These are phyloP conservation scores for Hypoxylon sp. DNA, from an alignment of 2,329 filamentous ascomycete species.

Conservation along the genomic window DNA sequence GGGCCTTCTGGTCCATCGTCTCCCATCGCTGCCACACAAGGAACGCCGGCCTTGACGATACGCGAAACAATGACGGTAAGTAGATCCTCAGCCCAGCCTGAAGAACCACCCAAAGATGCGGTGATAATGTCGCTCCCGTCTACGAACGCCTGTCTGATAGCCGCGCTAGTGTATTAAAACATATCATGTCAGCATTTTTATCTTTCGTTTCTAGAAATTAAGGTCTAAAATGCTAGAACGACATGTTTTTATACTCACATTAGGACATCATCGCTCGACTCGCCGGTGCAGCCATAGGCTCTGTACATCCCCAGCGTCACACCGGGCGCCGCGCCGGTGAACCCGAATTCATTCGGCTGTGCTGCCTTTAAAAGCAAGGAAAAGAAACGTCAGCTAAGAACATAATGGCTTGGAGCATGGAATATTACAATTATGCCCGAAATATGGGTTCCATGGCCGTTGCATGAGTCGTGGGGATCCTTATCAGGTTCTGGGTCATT, in stretches of 20 bases:
- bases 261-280: constrained; percentile 49
- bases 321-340: constrained; percentile 43
- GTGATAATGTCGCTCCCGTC: constrained; percentile 55
- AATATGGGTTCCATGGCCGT: constrained; percentile 63
- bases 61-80: constrained; percentile 57
- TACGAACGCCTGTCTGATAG: constrained; percentile 52
- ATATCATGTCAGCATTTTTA: too few species aligned
- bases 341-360: constrained; percentile 42
- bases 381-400: neutral
- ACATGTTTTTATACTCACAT: constrained; percentile 30
- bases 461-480: constrained; percentile 60
- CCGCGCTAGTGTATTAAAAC: constrained; percentile 25
- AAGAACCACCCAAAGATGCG: constrained; percentile 51
- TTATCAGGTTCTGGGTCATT: constrained; percentile 55
- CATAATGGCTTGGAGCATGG: neutral
- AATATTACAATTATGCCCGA: constrained; percentile 59
- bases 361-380: constrained; percentile 19
- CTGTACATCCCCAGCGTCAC: constrained; percentile 44
- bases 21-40: constrained; percentile 59
- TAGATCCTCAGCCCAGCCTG: constrained; percentile 54
- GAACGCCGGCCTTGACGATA: constrained; percentile 59
- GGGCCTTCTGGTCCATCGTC: constrained; percentile 56
- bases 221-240: too few species aligned
- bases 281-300: constrained; percentile 37
- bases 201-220: too few species aligned